Evolutionary conservation across 345 rosid genomes (phyloP).

Genomic region (Eucalyptus erythrocorys): DNA sequence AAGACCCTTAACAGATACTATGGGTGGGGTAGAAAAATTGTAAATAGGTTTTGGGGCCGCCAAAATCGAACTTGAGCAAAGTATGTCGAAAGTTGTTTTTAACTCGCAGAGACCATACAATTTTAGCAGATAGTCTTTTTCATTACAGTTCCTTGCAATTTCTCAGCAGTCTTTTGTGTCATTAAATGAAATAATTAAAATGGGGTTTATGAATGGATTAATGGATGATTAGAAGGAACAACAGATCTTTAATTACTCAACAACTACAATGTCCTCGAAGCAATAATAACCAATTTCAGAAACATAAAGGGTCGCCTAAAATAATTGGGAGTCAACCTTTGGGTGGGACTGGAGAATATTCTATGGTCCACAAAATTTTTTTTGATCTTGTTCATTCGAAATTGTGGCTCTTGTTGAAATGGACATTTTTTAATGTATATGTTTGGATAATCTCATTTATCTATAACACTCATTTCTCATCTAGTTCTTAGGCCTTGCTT

Average conservation of each 20-base stretch:
- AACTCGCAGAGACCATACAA: not conserved
- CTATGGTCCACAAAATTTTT: no score
- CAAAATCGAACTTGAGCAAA: not conserved
- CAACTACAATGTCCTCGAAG: not conserved
- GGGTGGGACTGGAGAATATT: not conserved
- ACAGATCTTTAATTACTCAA: not conserved
- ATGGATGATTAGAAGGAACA: not conserved
- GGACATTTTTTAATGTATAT: no score
- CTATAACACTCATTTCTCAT: no score
- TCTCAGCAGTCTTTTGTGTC: no score
- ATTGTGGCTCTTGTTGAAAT: no score
- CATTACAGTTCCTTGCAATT: no score
- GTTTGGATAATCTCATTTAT: no score
- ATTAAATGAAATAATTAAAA: not conserved
- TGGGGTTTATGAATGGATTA: not conserved
- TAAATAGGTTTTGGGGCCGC: not conserved
- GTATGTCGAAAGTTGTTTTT: accelerated
- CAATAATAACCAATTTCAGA: not conserved
- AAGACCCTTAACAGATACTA: not conserved
- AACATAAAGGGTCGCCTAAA: not conserved
- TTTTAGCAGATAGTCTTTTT: no score
- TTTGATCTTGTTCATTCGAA: no score
- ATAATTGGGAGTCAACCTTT: not conserved
- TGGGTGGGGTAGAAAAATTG: not conserved
- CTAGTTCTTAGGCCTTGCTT: no score